These are phyloP conservation scores for Conoideocrella luteorostrata DNA, from an alignment of 2,329 filamentous ascomycete genomes.

Conservation along the genomic window DNA sequence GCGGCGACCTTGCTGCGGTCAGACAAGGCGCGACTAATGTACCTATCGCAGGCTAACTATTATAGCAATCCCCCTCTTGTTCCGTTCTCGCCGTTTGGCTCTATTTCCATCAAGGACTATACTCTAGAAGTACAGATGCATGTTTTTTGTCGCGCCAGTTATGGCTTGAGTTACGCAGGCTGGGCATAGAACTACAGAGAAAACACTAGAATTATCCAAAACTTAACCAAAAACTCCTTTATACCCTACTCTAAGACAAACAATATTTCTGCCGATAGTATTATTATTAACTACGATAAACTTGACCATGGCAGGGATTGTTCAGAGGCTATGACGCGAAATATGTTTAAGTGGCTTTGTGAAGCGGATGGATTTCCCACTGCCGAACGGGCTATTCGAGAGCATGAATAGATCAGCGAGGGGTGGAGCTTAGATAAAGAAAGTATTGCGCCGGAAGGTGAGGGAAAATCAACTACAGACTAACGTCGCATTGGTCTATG, in stretches of 20 bases:
- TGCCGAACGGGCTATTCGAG: slow-evolving; percentile 8
- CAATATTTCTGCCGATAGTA: not conserved
- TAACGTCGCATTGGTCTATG: too few relatives aligned
- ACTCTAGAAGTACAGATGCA: slow-evolving; percentile 12
- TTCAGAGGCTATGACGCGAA: slow-evolving; percentile 5
- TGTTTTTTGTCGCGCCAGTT: not conserved
- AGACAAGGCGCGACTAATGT: slow-evolving; percentile 10
- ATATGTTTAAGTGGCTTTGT: slow-evolving; percentile 10
- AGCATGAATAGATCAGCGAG: slow-evolving; percentile 3
- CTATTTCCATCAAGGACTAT: slow-evolving; percentile 7
- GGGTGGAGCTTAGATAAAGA: too few relatives aligned
- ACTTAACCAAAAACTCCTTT: not conserved
- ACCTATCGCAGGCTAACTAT: slow-evolving; percentile 6
- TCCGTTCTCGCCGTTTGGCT: slow-evolving; percentile 8
- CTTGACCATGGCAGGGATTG: not conserved
- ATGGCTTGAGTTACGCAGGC: slow-evolving; percentile 9
- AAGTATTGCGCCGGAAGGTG: too few relatives aligned
- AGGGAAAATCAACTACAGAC: too few relatives aligned
- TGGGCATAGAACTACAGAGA: slow-evolving; percentile 7
- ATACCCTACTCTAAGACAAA: not conserved
- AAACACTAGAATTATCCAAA: slow-evolving; percentile 1
- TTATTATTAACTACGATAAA: not conserved
- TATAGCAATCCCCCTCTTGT: slow-evolving; percentile 6
- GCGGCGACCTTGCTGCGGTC: not conserved
- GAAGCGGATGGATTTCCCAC: slow-evolving; percentile 8